These are phyloP conservation scores for Salix exigua DNA, from an alignment of 345 rosid species.

Conservation along the genomic window DNA sequence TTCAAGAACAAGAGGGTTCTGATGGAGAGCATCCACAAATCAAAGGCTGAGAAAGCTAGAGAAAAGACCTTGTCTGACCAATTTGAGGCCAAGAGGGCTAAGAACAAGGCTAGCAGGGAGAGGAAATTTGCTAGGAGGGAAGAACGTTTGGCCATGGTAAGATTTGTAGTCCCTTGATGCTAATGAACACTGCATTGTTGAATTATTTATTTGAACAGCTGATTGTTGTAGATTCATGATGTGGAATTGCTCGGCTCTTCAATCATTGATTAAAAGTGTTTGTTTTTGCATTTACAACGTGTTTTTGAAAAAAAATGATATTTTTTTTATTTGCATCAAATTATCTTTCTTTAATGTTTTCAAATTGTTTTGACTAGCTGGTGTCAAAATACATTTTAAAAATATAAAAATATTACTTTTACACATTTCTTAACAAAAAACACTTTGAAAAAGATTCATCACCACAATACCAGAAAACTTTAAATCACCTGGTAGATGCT, in stretches of 20 bases:
- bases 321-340: too few relatives aligned
- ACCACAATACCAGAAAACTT: too few relatives aligned
- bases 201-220: neutral
- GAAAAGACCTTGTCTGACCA: constrained; percentile 91
- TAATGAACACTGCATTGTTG: neutral
- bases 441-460: too few relatives aligned
- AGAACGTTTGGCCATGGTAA: constrained; percentile 84
- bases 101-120: constrained; percentile 97
- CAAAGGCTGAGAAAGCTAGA: constrained; percentile 95
- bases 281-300: too few relatives aligned
- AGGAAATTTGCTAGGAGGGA: constrained; percentile 84
- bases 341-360: too few relatives aligned
- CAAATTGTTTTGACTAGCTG: too few relatives aligned
- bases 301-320: too few relatives aligned
- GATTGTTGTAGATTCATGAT: neutral
- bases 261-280: too few relatives aligned
- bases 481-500: neutral
- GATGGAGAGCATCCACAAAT: constrained; percentile 95
- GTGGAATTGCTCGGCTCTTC: neutral
- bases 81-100: constrained; percentile 91
- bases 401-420: too few relatives aligned
- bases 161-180: neutral
- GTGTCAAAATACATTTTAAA: too few relatives aligned
- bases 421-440: too few relatives aligned
- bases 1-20: constrained; percentile 92